phyloP scores from a whole-genome alignment of 768 basidiomycete genomes.

The Phylloporus sp. region DNA sequence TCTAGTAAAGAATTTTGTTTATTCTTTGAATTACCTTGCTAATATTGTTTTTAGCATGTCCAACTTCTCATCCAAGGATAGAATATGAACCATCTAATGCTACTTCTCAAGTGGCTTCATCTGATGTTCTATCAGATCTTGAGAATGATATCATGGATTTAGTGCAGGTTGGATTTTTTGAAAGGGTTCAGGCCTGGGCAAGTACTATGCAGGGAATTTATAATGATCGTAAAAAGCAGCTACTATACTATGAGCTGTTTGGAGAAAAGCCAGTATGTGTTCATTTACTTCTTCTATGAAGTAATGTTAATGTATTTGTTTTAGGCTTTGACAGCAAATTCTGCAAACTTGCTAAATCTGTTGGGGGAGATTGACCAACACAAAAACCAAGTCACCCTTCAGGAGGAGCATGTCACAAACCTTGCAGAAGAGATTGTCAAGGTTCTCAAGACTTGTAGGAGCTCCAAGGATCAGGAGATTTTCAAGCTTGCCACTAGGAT shows the following conservation, averaged over 20 bases:
- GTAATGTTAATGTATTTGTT: background rate
- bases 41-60: background rate
- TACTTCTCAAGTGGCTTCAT: background rate
- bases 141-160: background rate
- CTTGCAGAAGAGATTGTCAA: slow-evolving; percentile 7
- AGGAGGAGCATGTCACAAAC: slow-evolving; percentile 9
- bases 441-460: background rate
- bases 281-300: accelerated
- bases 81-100: background rate
- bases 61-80: background rate
- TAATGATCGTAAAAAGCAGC: background rate
- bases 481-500: slow-evolving; percentile 10
- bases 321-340: slow-evolving; percentile 3
- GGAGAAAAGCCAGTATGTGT: slow-evolving; percentile 17
- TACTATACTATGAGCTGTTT: slow-evolving; percentile 9
- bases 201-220: slow-evolving; percentile 3
- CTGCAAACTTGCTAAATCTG: slow-evolving; percentile 13
- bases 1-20: background rate
- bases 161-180: background rate
- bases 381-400: slow-evolving; percentile 18
- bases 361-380: slow-evolving; percentile 20
- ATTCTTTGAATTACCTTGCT: background rate
- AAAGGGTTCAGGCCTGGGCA: slow-evolving; percentile 15
- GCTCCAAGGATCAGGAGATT: slow-evolving; percentile 3
- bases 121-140: background rate